phyloP scores from a whole-genome alignment of 2,329 filamentous ascomycete genomes.

The Chaetomiaceae sp. region DNA sequence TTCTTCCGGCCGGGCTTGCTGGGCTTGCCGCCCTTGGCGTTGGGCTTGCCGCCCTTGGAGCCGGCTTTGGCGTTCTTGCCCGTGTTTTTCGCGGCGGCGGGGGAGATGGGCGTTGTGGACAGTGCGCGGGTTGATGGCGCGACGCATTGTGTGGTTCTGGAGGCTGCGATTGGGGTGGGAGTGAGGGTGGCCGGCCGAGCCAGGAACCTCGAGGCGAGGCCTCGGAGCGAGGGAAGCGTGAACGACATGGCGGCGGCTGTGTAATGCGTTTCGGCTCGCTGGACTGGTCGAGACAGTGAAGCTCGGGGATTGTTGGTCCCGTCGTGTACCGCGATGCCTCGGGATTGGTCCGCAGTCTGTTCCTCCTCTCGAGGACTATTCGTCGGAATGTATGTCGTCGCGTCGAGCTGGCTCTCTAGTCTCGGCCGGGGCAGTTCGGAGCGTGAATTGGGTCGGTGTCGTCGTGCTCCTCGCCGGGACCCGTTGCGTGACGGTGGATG shows the following conservation, averaged over 20 bases:
- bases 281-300: background rate
- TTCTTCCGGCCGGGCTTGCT: background rate
- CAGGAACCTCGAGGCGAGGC: slow-evolving; percentile 20
- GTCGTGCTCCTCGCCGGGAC: slow-evolving; percentile 7
- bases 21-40: slow-evolving; percentile 1
- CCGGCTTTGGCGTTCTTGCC: background rate
- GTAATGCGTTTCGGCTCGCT: background rate
- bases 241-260: slow-evolving; percentile 15
- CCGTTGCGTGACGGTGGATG: slow-evolving; percentile 6
- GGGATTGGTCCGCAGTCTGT: too few species aligned
- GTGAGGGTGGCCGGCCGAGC: slow-evolving; percentile 8
- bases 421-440: background rate
- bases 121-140: slow-evolving; percentile 6
- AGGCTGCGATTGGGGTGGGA: background rate
- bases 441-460: background rate
- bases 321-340: too few species aligned
- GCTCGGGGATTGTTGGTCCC: background rate
- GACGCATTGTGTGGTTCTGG: slow-evolving; percentile 6
- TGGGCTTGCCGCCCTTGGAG: background rate
- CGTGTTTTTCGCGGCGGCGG: slow-evolving; percentile 7
- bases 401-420: background rate
- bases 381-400: background rate
- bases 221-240: slow-evolving; percentile 19
- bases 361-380: background rate
- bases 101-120: slow-evolving; percentile 12